Conservation (phyloP, 192 early-diverging fungal genomes). For the Coemansia guatemalensis region DNA sequence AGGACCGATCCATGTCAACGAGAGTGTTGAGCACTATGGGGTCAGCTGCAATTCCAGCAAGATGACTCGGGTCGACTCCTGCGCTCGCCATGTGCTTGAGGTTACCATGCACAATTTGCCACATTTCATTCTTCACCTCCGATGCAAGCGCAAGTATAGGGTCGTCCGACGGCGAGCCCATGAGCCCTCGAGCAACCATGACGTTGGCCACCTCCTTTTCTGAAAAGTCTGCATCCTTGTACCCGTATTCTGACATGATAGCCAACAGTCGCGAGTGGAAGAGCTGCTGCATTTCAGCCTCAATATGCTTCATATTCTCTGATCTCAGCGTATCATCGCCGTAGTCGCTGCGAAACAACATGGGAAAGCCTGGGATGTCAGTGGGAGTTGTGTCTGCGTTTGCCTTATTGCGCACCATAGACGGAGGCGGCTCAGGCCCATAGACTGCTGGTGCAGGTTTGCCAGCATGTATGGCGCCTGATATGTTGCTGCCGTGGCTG, state of each 20-base stretch:
- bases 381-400: neutral
- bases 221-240: slow-evolving; percentile 18
- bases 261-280: slow-evolving; percentile 29
- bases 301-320: slow-evolving; percentile 29
- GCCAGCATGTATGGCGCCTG: neutral
- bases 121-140: slow-evolving; percentile 38
- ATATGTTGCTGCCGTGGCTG: neutral
- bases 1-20: slow-evolving; percentile 16
- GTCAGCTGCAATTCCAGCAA: slow-evolving; percentile 29
- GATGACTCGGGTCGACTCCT: slow-evolving; percentile 22
- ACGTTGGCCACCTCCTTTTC: slow-evolving; percentile 30
- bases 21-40: slow-evolving; percentile 20
- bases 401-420: slow-evolving; percentile 34
- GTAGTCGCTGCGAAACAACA: slow-evolving; percentile 12
- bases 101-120: slow-evolving; percentile 29
- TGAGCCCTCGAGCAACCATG: slow-evolving; percentile 35
- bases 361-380: slow-evolving; percentile 15
- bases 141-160: slow-evolving; percentile 34
- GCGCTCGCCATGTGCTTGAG: slow-evolving; percentile 25
- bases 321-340: slow-evolving; percentile 15
- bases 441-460: slow-evolving; percentile 15
- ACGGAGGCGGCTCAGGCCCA: slow-evolving; percentile 48
- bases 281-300: slow-evolving; percentile 33
- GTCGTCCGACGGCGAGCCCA: slow-evolving; percentile 31
- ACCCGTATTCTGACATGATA: slow-evolving; percentile 42